Evolutionary conservation across 345 rosid species (phyloP), one percentile per base, ranked within the genome.

Genomic region (Odontarrhena argentea): DNA sequence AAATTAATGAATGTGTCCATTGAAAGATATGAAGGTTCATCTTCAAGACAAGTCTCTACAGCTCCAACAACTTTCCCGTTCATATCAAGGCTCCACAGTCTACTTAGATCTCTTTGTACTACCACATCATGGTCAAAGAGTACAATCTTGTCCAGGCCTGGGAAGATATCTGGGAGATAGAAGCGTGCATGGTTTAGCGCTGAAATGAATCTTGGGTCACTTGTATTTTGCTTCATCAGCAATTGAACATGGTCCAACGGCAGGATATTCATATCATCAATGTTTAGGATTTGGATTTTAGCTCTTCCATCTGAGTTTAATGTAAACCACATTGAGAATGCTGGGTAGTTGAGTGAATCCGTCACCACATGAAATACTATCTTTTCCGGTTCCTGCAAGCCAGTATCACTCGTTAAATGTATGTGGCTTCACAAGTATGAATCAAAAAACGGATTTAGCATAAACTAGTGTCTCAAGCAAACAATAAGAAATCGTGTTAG

Each of bases 271-370:
- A 81, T 86, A 37, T 81, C 79, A 46, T 88, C 88, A 18, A 83
- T 60, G 70, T 87, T 84, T 74, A 83, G 80, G 66, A 94, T 78
- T 73, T 85, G 80, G 50, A 94, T 68, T 46, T 75, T 70, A 11
- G 87, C 93, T 71, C 80, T 84, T 49, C 83, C 84, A 9, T 78
- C 79, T 71, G 88, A 92, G 72, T 87, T 87, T 75, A 77, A 78
- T 70, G 82, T 67, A 69, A 94, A 91, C 99, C 99, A 94, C 83
- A 83, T 87, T 48, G 95, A 88, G 75, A 94, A 81, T 62, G 99
- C 85, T 48, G 93, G 96, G 59, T 85, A 69, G 76, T 84, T 88
- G 76, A 91, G 91, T 63, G 85, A 80, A 83, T 91, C 87, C 0
- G 99, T 86, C 78, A 94, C 91, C 60, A 91, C 82, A 75, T 91